Base-by-base conservation (phyloP, 148 eudicot species). In the Silene conica region DNA sequence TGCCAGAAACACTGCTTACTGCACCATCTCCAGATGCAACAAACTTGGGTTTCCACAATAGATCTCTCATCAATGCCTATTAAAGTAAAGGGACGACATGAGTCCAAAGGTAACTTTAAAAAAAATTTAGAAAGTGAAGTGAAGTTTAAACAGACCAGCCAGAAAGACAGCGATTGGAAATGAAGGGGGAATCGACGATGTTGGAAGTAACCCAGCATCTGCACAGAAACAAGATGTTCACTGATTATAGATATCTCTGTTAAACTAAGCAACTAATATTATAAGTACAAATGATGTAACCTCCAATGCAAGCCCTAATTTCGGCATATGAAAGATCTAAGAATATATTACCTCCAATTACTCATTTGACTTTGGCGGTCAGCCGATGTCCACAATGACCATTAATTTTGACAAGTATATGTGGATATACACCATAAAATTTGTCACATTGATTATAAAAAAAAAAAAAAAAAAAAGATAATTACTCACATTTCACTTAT, bases 141-240 rank as follows among this genome's bases (percentile, higher is more conserved):
- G 3, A 48, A 52, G 57, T 10, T 72, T 57, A 41, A 80, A 67
- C 81, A 64, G 88, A 95, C 98, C 99, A 89, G 92, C 99, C 99
- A 96, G 83, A 92, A 96, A 57, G 78, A 74, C 41, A 96, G 84
- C 67, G 97, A 80, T 22, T 92, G 96, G 78, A 81, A 88, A 77
- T 96, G 97, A 71, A 92, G 86, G 43, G 75, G 83, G 70, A 96
- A 78, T 84, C 85, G 92, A 78, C 65, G 82, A 80, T 96, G 96
- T 83, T 89, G 96, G 79, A 87, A 96, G 83, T 82, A 96, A 5
- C 91, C 92, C 77, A 92, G 84, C 99, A 96, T 89, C 99, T 95
- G 93, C 77, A 73, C 12, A 67, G 60, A 84, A 38, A 52, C 12
- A 26, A 48, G 2, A 50, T 4, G 5, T 11, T 50, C 55, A 50